Evolutionary conservation across 2,329 filamentous ascomycete genomes (phyloP).

Genomic region (Botrytis cinerea): DNA sequence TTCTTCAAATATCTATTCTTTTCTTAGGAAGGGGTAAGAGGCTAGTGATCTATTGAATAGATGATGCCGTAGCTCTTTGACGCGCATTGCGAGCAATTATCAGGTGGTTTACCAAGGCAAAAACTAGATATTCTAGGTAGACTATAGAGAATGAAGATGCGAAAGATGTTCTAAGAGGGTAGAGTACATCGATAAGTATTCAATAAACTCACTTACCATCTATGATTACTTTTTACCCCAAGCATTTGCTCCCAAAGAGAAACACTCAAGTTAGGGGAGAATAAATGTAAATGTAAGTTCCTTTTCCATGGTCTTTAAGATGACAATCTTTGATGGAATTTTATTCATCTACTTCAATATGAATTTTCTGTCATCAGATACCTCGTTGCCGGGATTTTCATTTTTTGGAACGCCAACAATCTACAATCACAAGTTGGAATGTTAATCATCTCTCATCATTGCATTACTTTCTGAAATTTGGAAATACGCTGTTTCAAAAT

Average conservation of each 20-base stretch:
- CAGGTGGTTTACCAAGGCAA: too few relatives aligned
- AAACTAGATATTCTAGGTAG: not conserved
- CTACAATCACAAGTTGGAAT: not conserved
- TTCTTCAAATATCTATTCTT: not conserved
- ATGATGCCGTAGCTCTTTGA: too few relatives aligned
- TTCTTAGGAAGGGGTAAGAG: accelerated
- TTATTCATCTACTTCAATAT: not conserved
- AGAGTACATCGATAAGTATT: not conserved
- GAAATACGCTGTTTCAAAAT: not conserved
- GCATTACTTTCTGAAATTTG: not conserved
- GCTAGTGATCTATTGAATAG: not conserved
- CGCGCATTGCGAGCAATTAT: not conserved
- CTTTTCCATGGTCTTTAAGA: not conserved
- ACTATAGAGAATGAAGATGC: not conserved
- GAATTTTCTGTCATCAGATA: not conserved
- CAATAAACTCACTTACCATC: not conserved
- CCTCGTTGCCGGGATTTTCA: accelerated
- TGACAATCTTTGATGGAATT: too few relatives aligned
- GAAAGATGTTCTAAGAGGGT: not conserved
- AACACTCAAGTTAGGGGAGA: too few relatives aligned
- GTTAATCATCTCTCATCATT: not conserved
- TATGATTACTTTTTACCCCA: not conserved
- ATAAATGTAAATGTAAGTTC: too few relatives aligned
- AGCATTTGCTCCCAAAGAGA: not conserved
- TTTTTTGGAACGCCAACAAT: not conserved